These are phyloP conservation scores for Hericium erinaceus DNA, from an alignment of 768 basidiomycete species.

Conservation along the genomic window DNA sequence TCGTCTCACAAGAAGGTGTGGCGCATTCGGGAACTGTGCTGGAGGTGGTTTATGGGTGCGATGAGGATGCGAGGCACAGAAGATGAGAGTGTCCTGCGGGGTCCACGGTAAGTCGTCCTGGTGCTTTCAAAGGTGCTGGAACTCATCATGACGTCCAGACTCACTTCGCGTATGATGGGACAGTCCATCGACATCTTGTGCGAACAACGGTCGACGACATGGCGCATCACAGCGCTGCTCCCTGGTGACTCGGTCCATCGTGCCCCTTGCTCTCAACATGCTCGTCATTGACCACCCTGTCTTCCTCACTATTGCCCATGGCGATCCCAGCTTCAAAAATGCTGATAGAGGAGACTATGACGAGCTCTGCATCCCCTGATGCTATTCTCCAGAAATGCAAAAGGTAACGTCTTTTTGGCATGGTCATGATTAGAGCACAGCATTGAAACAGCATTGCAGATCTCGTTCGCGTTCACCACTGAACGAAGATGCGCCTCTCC, in stretches of 20 bases:
- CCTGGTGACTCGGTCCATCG: background rate
- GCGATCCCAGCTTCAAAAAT: background rate
- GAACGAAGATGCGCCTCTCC: slow-evolving; percentile 26
- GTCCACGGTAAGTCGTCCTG: too few relatives aligned
- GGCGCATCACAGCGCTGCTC: too few relatives aligned
- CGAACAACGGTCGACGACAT: too few relatives aligned
- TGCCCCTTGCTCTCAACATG: background rate
- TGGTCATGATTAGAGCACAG: background rate
- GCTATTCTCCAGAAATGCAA: slow-evolving; percentile 9
- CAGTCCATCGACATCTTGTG: too few relatives aligned
- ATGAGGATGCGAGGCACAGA: too few relatives aligned
- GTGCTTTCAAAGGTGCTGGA: too few relatives aligned
- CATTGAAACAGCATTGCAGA: slow-evolving; percentile 12
- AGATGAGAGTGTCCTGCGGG: too few relatives aligned
- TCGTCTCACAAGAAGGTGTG: too few relatives aligned
- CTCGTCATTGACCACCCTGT: background rate
- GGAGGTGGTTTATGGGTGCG: too few relatives aligned
- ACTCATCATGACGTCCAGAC: too few relatives aligned
- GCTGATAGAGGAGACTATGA: slow-evolving; percentile 2
- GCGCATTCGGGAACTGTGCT: too few relatives aligned
- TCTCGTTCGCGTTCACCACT: slow-evolving; percentile 22
- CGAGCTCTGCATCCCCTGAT: background rate
- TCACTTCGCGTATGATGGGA: too few relatives aligned
- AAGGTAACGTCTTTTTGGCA: background rate
- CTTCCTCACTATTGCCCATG: background rate